phyloP scores from a whole-genome alignment of 179 eudicot genomes.

The Heliamphora pulchella region DNA sequence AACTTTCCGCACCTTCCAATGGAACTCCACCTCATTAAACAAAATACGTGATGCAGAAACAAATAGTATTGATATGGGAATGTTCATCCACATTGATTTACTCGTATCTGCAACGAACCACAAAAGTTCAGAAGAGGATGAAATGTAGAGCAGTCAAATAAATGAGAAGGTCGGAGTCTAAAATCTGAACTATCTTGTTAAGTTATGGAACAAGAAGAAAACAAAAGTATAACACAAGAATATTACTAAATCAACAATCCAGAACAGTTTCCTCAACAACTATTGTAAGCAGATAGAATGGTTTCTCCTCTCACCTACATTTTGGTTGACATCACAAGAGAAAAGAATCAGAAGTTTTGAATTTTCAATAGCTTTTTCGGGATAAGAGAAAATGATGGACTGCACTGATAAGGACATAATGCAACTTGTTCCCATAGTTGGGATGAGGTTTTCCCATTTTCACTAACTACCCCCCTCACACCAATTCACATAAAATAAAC shows the following conservation, averaged over 20 bases:
- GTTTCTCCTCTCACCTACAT: background rate
- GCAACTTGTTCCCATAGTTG: background rate
- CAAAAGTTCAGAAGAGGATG: conserved; percentile 7
- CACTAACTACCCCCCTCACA: background rate
- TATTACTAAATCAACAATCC: background rate
- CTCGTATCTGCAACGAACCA: conserved; percentile 71
- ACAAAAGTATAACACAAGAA: background rate
- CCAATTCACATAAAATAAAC: background rate
- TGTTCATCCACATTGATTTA: conserved; percentile 97
- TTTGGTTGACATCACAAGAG: background rate
- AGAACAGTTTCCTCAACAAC: background rate
- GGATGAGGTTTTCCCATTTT: background rate
- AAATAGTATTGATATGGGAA: conserved; percentile 68
- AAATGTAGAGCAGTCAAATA: background rate
- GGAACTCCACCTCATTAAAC: conserved; percentile 68
- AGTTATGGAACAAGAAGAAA: background rate
- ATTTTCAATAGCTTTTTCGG: background rate
- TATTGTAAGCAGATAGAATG: background rate
- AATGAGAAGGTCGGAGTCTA: background rate
- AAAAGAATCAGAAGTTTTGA: background rate
- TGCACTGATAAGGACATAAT: background rate
- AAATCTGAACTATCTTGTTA: background rate
- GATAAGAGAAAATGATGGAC: background rate
- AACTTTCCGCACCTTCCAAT: conserved; percentile 44
- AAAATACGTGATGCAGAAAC: conserved; percentile 55